phyloP scores from a whole-genome alignment of 2,329 filamentous ascomycete species.

The Harringtonia aguacate region DNA sequence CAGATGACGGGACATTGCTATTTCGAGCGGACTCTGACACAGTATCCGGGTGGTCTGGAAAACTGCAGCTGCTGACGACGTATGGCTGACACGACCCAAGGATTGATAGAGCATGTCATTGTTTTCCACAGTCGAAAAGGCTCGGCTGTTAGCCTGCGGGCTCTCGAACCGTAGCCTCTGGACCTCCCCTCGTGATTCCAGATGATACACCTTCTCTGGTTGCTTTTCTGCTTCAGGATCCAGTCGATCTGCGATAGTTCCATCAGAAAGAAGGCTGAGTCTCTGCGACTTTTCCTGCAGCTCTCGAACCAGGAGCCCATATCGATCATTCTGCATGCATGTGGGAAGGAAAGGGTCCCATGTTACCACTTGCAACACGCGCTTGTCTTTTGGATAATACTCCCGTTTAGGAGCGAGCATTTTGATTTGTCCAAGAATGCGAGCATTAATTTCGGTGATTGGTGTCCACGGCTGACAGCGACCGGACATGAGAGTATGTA shows the following conservation, averaged over 20 bases:
- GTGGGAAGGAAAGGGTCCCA: constrained; percentile 23
- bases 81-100: not conserved
- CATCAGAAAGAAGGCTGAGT: constrained; percentile 14
- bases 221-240: not conserved
- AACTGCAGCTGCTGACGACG: not conserved
- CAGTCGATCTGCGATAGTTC: not conserved
- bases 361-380: constrained; percentile 21
- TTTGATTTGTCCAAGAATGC: constrained; percentile 13
- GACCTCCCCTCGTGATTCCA: constrained; percentile 5
- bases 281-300: constrained; percentile 21
- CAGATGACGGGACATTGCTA: not conserved
- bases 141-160: not conserved
- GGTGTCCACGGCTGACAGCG: constrained; percentile 38
- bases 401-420: constrained; percentile 19
- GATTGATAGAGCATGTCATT: constrained; percentile 1
- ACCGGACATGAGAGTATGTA: constrained; percentile 37
- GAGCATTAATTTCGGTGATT: constrained; percentile 4
- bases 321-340: constrained; percentile 26
- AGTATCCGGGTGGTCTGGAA: constrained; percentile 2
- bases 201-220: not conserved
- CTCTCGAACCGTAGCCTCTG: constrained; percentile 7
- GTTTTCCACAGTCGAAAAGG: not conserved
- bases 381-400: constrained; percentile 25
- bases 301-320: constrained; percentile 16
- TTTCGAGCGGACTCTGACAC: accelerated